Conservation (phyloP, 148 eudicot species). For the Heliosperma pusillum region DNA sequence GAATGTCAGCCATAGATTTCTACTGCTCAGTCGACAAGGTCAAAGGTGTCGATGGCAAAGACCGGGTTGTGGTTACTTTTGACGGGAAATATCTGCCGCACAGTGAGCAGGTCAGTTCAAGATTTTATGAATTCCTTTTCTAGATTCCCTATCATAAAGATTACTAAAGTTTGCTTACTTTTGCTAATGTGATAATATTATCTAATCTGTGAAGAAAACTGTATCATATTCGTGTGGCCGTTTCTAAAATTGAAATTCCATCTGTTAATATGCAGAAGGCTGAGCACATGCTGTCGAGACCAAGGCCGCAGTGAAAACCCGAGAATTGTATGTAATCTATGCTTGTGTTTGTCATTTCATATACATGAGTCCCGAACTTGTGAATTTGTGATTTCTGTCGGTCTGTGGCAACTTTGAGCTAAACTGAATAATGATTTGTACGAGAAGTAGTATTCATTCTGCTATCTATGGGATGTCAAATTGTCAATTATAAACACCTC, state of each 20-base stretch:
- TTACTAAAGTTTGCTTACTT: too few species aligned
- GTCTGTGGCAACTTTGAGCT: not conserved
- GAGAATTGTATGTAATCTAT: not conserved
- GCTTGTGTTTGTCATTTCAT: not conserved
- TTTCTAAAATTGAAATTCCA: not conserved
- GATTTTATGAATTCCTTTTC: not conserved
- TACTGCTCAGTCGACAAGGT: slow-evolving; percentile 94
- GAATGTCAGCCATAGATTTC: slow-evolving; percentile 97
- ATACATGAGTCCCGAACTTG: not conserved
- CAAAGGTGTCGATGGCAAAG: slow-evolving; percentile 92
- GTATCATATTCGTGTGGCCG: not conserved
- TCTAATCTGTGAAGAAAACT: not conserved
- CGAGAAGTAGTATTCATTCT: too few species aligned
- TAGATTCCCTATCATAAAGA: too few species aligned
- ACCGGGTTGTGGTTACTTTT: slow-evolving; percentile 74
- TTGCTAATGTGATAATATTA: too few species aligned
- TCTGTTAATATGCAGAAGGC: slow-evolving; percentile 42
- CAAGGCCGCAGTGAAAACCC: slow-evolving; percentile 24
- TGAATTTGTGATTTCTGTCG: not conserved
- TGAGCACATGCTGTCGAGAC: slow-evolving; percentile 74
- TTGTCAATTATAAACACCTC: too few species aligned
- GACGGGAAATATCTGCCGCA: slow-evolving; percentile 89
- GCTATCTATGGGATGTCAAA: too few species aligned
- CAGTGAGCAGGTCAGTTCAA: slow-evolving; percentile 74
- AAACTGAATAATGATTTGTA: slow-evolving; percentile 4